These are phyloP conservation scores for Salvia splendens DNA, from an alignment of 257 asterid genomes.

Conservation along the genomic window DNA sequence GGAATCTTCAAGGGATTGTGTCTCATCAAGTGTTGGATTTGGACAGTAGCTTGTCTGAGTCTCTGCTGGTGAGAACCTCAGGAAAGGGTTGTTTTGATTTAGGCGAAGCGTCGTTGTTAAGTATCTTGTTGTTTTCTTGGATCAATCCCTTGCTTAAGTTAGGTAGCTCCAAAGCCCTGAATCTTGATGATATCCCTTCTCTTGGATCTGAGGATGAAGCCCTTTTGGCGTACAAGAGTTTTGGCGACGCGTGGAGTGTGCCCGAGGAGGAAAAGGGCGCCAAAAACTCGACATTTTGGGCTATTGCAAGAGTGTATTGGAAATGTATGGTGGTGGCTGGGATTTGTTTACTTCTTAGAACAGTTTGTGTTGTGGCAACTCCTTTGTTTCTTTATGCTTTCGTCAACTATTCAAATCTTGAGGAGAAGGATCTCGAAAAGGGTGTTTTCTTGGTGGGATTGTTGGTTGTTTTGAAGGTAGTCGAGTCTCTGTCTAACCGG, in stretches of 20 bases:
- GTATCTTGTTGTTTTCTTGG: constrained; percentile 66
- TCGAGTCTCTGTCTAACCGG: constrained; percentile 57
- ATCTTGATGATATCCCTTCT: constrained; percentile 59
- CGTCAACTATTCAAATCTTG: constrained; percentile 47
- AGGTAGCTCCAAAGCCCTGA: constrained; percentile 52
- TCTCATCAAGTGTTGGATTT: constrained; percentile 26
- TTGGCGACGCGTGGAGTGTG: constrained; percentile 46
- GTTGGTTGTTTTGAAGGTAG: constrained; percentile 50
- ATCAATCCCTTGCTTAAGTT: constrained; percentile 53
- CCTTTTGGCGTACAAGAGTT: constrained; percentile 41
- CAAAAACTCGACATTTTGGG: constrained; percentile 37
- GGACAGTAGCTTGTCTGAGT: constrained; percentile 36
- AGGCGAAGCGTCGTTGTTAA: constrained; percentile 39
- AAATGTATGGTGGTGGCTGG: constrained; percentile 50
- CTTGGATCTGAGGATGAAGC: constrained; percentile 65
- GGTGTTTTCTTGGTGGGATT: constrained; percentile 51
- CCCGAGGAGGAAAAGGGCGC: constrained; percentile 34
- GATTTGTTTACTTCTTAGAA: constrained; percentile 42
- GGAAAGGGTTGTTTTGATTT: constrained; percentile 18
- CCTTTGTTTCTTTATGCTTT: constrained; percentile 66
- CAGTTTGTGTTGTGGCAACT: constrained; percentile 45
- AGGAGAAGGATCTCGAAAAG: constrained; percentile 31
- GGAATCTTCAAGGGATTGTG: constrained; percentile 26
- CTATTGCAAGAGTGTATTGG: constrained; percentile 51
- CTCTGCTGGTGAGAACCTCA: constrained; percentile 42